Evolutionary conservation across 2,329 filamentous ascomycete genomes (phyloP), one percentile per base, ranked within the genome.

Genomic region (Arachnomyces sp.): DNA sequence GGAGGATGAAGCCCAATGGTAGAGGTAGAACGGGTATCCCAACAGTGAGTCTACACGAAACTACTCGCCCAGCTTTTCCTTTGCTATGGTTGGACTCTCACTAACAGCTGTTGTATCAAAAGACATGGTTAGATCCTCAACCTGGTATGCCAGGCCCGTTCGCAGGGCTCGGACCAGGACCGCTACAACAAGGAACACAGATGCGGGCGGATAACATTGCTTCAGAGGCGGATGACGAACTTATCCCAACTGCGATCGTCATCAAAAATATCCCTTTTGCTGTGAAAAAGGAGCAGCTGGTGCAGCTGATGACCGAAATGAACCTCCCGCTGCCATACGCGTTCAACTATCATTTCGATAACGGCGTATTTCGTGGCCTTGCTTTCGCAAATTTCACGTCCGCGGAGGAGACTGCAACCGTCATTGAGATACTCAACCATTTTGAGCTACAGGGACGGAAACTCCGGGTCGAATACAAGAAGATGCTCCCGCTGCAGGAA

Each of bases 191-290:
- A 39, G 60, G 60, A 44, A 60, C 57, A 38, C 61, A 63, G 31
- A 55, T 67, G 44, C 67, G 66, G 28, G 55, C 62, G 39, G 66
- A 69, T 40, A 58, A 62, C 17, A 56, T 57, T 38, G 58, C 57
- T 12, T 60, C 59, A 25, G 68, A 71, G 36, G 54, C 51, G 28
- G 69, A 72, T 33, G 90, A 95, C 51, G 90, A 96, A 67, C 78
- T 98, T 45, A 98, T 98, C 44, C 90, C 90, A 2, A 98, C 92
- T 3, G 92, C 92, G 40, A 96, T 98, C 53, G 92, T 98, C 44
- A 96, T 98, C 67, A 98, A 98, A 71, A 98, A 98, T 61, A 98
- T 98, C 29, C 92, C 93, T 0, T 98, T 98, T 62, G 92, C 93
- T 18, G 88, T 96, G 42, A 89, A 95, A 64, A 96, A 96, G 67